Base-by-base conservation (phyloP, 177 flowering plant species). In the Vitis hybrid region DNA sequence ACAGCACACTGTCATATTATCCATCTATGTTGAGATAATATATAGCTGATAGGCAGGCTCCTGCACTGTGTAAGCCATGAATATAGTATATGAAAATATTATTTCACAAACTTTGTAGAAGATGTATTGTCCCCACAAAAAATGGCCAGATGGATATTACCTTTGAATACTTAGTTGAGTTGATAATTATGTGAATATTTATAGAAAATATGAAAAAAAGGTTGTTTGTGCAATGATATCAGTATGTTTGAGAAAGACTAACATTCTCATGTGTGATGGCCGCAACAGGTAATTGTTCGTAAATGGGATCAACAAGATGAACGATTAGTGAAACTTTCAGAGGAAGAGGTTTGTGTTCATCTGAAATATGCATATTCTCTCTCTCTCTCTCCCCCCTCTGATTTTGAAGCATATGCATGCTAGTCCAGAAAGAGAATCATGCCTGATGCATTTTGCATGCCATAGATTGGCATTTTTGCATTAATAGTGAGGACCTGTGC, bases 221-320 rank as follows among this genome's bases (percentile, higher is more conserved):
- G 18, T 26, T 55, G 49, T 29, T 60, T 50, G 71, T 31, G 11
- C 11, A 8, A 22, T 70, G 31, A 51, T 53, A 14, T 10, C 18
- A n/a, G 19, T n/a, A 50, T 3, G 19, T 68, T 63, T 9, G 15
- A 55, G 22, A 5, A 26, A 10, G 66, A 20, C 49, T 68, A 2
- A 60, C 51, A 11, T 55, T 48, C 52, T 14, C 20, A 1, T 62
- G 5, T 60, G n/a, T 51, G 5, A 16, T 75, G 26, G 16, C 4
- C 70, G 48, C 68, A 65, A 73, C 81, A 94, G 98, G 93, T 92
- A 7, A 75, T 90, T 81, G 89, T 92, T 82, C 90, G 95, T 31
- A 86, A 75, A 76, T 94, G 97, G 99, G 74, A 87, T 77, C 83
- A 80, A 66, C 79, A 84, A 67, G 94, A 94, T 70, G 99, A 94